Base-by-base conservation (phyloP, 768 basidiomycete species). In the Termitomyces sp. region DNA sequence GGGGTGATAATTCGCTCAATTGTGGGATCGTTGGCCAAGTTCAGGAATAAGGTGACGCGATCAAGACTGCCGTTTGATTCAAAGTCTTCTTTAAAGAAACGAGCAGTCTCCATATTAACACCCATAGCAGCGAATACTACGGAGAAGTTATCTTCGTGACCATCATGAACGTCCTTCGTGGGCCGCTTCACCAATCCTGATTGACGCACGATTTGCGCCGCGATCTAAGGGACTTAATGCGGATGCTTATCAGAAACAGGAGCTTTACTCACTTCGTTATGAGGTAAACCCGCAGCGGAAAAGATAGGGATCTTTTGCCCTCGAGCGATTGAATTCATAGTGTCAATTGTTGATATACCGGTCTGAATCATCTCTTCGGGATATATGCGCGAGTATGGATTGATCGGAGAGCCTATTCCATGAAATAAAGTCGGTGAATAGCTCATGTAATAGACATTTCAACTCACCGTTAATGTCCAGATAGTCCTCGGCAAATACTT, bases 341-440 rank as follows among this genome's bases (percentile, higher is more conserved):
- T 85, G 71, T 96, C 94, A 69, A 96, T 95, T 26, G 97, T 99
- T 45, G 97, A 99, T 68, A 98, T 98, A 75, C 97, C 97, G 36
- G 97, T 99, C 74, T 99, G 97, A 62, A 99, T 98, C 97, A 99
- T 99, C 77, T 99, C 97, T 75, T 98, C 97, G 59, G 97, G 97
- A 77, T 99, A 98, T 77, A 98, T 98, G 71, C 97, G 94, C 61
- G 92, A 92, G 73, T 87, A 96, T 22, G 94, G 94, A 72, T 96
- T 99, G 76, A 98, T 99, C 45, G 97, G 97, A 5, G 94, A 96
- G 60, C 95, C 95, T 96, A 62, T 45, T 63, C 54, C 22, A 62
- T 56, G 45, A 24, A 48, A 44, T 56, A 10, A 53, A 16, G 57
- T 31, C 36, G 62, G 56, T 22, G 62, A 55, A 46, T 54, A 54